Evolutionary conservation across 1,139 yeast species (phyloP).

Genomic region (Debaryomycetaceae sp.): DNA sequence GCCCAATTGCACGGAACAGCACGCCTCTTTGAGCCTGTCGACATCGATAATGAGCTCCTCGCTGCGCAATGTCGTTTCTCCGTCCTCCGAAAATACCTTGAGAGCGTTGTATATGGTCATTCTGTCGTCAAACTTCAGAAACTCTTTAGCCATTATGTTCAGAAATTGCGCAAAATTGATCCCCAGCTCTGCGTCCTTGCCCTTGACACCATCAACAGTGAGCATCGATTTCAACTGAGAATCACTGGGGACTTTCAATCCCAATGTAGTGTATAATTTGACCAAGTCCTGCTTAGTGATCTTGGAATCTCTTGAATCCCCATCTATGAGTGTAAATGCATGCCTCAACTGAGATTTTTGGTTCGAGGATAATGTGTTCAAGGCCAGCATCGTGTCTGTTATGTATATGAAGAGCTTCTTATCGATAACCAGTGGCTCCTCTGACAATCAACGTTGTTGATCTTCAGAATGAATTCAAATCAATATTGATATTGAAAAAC

Average conservation of each 20-base stretch:
- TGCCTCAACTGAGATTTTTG: conserved; percentile 44
- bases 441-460: too few relatives aligned
- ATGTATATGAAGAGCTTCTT: too few relatives aligned
- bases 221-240: conserved; percentile 51
- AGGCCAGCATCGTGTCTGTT: conserved; percentile 18
- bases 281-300: conserved; percentile 60
- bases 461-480: too few relatives aligned
- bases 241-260: conserved; percentile 40
- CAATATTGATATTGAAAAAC: background rate
- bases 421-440: too few relatives aligned
- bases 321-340: conserved; percentile 68
- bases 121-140: conserved; percentile 57
- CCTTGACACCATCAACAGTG: conserved; percentile 17
- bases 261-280: conserved; percentile 49
- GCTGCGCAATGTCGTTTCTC: conserved; percentile 16
- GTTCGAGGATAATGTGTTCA: conserved; percentile 37
- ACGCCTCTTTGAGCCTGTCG: conserved; percentile 47
- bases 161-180: conserved; percentile 70
- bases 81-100: conserved; percentile 49
- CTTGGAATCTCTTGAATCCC: conserved; percentile 69
- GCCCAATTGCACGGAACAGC: conserved; percentile 44
- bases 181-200: conserved; percentile 24
- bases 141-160: conserved; percentile 60
- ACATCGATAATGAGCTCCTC: conserved; percentile 42
- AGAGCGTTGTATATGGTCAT: conserved; percentile 63